Percentiles rank a stretch among this genome's conserved stretches.
These are phyloP conservation scores for Fulvia fulva DNA, from an alignment of 2,329 filamentous ascomycete genomes.

Conservation along the genomic window DNA sequence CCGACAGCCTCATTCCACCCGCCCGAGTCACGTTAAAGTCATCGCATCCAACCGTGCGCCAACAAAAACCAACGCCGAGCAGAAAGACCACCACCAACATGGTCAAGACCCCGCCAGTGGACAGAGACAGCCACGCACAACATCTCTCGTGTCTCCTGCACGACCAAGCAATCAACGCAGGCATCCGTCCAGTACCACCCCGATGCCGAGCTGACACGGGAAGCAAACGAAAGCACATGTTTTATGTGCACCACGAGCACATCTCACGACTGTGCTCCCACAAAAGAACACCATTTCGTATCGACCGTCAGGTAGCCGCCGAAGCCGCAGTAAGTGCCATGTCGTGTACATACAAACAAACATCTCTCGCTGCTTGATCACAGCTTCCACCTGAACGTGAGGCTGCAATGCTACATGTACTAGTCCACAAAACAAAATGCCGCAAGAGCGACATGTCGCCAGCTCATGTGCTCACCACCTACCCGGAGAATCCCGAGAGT, in stretches of 20 bases:
- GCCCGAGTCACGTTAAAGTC: neutral
- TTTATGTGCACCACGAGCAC: neutral
- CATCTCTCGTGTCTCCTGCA: neutral
- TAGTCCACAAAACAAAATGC: neutral
- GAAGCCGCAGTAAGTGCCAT: slow-evolving; percentile 3
- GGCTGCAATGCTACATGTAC: neutral
- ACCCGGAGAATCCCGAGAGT: neutral
- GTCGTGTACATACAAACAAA: neutral
- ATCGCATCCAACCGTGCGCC: neutral
- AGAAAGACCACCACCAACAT: neutral
- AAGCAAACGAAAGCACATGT: neutral
- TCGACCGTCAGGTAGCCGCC: neutral
- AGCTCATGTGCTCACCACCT: neutral
- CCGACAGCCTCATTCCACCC: neutral
- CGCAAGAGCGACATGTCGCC: neutral
- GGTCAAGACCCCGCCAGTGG: too few species aligned
- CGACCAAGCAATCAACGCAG: neutral
- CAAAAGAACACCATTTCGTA: neutral
- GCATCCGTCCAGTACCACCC: neutral
- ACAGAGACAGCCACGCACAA: too few species aligned
- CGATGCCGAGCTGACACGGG: neutral
- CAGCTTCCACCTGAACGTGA: neutral
- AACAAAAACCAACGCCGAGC: neutral
- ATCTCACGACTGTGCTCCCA: neutral
- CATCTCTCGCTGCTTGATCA: neutral